Evolutionary conservation across 495 filamentous ascomycete species (phyloP), one percentile per base, ranked within the genome.

Genomic region (Xylaria acuta): DNA sequence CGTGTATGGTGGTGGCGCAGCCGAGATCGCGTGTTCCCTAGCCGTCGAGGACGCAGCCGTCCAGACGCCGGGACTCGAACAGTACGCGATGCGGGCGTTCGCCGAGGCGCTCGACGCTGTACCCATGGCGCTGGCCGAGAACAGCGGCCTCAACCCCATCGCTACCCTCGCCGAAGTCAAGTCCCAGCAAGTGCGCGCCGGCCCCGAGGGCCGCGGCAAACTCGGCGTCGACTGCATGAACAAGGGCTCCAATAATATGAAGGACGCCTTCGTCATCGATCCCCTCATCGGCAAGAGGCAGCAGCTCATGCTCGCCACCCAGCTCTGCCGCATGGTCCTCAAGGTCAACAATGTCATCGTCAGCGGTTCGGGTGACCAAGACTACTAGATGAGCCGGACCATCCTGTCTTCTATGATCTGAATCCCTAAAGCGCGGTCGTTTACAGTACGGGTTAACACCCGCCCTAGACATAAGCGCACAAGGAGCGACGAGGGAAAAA

Each of bases 341-440:
- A 99, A 99, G 90, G 92, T 96, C 80, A 88, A 93, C 85, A 98
- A 98, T 82, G 97, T 99, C 73, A 99, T 99, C 76, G 92, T 99
- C 76, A 89, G 95, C 45, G 97, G 96, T 27, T 92, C 91, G 69
- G 96, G 95, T 41, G 93, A 98, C 69, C 89, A 96, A 70, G 97
- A 98, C 70, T 98, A 92, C 80, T 99, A 95, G 81, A 85, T 80
- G 14, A 58, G 22, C 20, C 20, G 16, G n/a, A 63, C n/a, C 1
- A 22, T n/a, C 54, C 7, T 27, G 5, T 1, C 40, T 47, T n/a
- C 16, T 22, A 1, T 59, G 45, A 12, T 51, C 20, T 53, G 1
- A 43, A 20, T 16, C 6, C 27, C 25, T 9, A 14, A 40, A 40
- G 20, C 64, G 32, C 12, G 3, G 43, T 34, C 16, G 32, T 38